Percentiles rank a stretch among this genome's conserved stretches.
Evolutionary conservation across 371 early-diverging fungal genomes (phyloP).

Genomic region (Zancudomyces culisetae): DNA sequence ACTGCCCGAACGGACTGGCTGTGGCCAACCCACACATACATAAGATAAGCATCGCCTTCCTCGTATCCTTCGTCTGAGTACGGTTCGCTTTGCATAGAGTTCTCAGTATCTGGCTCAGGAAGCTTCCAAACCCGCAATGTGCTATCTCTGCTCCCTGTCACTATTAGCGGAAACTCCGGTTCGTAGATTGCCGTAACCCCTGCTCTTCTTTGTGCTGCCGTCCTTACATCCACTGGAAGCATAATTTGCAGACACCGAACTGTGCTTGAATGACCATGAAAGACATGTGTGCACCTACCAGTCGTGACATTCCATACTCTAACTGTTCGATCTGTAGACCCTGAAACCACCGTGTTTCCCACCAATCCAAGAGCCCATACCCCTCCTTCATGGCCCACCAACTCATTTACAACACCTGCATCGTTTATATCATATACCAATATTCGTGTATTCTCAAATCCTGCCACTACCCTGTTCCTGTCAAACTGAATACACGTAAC

Average conservation of each 20-base stretch:
- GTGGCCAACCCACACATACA: slow-evolving; percentile 72
- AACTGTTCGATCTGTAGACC: slow-evolving; percentile 94
- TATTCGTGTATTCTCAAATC: slow-evolving; percentile 72
- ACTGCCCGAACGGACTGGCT: slow-evolving; percentile 83
- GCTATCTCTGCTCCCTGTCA: slow-evolving; percentile 94
- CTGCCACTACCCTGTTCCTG: slow-evolving; percentile 73
- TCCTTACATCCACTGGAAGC: slow-evolving; percentile 43
- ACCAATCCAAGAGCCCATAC: slow-evolving; percentile 94
- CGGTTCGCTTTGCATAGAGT: slow-evolving; percentile 14
- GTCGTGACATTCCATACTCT: slow-evolving; percentile 89
- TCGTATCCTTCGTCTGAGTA: background rate
- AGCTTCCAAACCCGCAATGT: slow-evolving; percentile 86
- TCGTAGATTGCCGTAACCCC: slow-evolving; percentile 28
- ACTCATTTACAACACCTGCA: slow-evolving; percentile 39
- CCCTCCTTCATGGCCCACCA: slow-evolving; percentile 92
- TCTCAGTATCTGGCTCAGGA: slow-evolving; percentile 41
- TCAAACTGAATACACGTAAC: slow-evolving; percentile 93
- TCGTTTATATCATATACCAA: slow-evolving; percentile 70
- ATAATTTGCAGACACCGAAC: slow-evolving; percentile 83
- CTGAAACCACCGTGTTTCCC: slow-evolving; percentile 76
- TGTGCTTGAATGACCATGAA: slow-evolving; percentile 88
- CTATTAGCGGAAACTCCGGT: slow-evolving; percentile 53
- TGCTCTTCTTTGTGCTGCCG: slow-evolving; percentile 16
- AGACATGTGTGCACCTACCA: slow-evolving; percentile 70
- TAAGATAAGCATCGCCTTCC: slow-evolving; percentile 29